Percentiles rank a stretch among this genome's conserved stretches.
Conservation (phyloP, 202 grass and related monocot genomes). For the Dendrocalamus latiflorus region DNA sequence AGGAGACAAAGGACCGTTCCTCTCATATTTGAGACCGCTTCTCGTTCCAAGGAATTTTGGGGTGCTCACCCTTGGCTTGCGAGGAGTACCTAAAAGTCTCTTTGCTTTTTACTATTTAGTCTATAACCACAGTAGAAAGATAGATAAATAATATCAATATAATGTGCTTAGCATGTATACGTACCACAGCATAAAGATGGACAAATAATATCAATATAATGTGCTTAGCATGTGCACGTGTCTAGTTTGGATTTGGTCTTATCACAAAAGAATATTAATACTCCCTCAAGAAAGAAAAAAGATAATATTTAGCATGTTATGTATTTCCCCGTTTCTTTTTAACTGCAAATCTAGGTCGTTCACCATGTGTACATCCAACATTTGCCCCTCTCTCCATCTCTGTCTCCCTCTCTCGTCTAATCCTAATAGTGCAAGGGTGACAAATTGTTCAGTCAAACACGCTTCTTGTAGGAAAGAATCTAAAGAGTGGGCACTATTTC, state of each 20-base stretch:
- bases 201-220: not conserved
- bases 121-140: no score
- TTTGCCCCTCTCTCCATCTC: slow-evolving; percentile 29
- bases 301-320: not conserved
- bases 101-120: no score
- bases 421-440: slow-evolving; percentile 60
- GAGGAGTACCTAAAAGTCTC: no score
- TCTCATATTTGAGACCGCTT: no score
- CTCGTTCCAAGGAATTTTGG: rapidly evolving
- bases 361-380: slow-evolving; percentile 37
- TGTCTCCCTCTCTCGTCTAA: slow-evolving; percentile 48
- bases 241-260: slow-evolving; percentile 8
- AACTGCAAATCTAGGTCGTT: slow-evolving; percentile 17
- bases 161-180: not conserved
- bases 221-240: not conserved
- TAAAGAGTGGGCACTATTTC: slow-evolving; percentile 56
- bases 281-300: not conserved
- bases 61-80: no score
- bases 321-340: not conserved
- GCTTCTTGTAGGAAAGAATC: slow-evolving; percentile 88
- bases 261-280: slow-evolving; percentile 23
- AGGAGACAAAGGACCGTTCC: no score
- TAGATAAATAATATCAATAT: not conserved
- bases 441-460: slow-evolving; percentile 99
- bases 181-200: not conserved